Conservation (phyloP, 2,329 filamentous ascomycete species). For the Paracoccidioides brasiliensis region DNA sequence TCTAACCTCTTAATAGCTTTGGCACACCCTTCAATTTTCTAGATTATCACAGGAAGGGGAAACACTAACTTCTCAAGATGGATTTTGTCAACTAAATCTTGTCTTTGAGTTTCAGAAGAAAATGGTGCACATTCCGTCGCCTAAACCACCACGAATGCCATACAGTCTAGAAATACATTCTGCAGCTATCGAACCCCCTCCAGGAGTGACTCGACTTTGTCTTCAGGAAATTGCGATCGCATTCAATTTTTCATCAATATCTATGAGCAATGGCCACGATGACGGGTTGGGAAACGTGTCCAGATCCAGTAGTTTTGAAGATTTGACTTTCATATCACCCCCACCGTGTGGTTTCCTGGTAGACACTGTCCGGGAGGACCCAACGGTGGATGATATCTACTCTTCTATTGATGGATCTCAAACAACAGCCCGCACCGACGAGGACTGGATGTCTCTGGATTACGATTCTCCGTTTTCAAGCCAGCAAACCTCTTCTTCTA, state of each 20-base stretch:
- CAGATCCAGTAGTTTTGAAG: background rate
- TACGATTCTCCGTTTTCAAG: constrained; percentile 11
- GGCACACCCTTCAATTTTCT: background rate
- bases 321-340: background rate
- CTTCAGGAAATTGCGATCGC: constrained; percentile 6
- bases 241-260: constrained; percentile 3
- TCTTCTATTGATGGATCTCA: background rate
- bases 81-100: background rate
- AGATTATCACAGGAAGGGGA: background rate
- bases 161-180: background rate
- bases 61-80: background rate
- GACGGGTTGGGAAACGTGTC: background rate
- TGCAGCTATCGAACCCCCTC: constrained; percentile 7
- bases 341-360: background rate
- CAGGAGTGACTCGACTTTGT: constrained; percentile 1
- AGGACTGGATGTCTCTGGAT: constrained; percentile 6
- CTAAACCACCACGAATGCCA: background rate
- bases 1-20: background rate
- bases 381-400: background rate
- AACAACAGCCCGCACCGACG: background rate
- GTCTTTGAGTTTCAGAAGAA: constrained; percentile 5
- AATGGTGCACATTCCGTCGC: background rate
- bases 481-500: constrained; percentile 5
- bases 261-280: background rate
- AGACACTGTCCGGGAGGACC: background rate